These are phyloP conservation scores for Cymodocea nodosa DNA, from an alignment of 116 monocot genomes.

Conservation along the genomic window DNA sequence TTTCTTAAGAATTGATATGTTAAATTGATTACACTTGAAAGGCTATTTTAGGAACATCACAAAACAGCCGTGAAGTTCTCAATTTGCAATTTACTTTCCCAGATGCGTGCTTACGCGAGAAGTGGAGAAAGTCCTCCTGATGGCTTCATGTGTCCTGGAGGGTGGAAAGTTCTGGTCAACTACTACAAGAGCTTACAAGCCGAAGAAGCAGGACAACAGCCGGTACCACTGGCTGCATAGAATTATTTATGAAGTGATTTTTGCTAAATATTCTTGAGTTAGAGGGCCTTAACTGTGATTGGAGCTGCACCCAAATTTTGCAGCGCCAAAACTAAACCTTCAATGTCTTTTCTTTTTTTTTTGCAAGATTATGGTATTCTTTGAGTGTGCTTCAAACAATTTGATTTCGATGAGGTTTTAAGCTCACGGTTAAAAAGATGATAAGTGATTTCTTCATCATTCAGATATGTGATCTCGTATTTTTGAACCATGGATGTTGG, in stretches of 20 bases:
- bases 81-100: neutral
- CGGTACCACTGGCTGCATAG: constrained; percentile 7
- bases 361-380: too few relatives aligned
- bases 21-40: neutral
- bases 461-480: too few relatives aligned
- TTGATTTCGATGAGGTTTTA: too few relatives aligned
- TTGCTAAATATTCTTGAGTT: neutral
- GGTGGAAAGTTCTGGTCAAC: constrained; percentile 85
- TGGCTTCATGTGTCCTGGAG: constrained; percentile 97
- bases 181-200: constrained; percentile 77
- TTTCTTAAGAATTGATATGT: neutral
- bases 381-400: too few relatives aligned
- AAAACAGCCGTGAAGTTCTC: neutral
- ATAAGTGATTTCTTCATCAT: too few relatives aligned
- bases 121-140: constrained; percentile 88
- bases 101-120: constrained; percentile 86
- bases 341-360: too few relatives aligned
- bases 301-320: too few relatives aligned
- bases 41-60: neutral
- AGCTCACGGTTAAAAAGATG: too few relatives aligned
- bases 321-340: too few relatives aligned
- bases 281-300: neutral
- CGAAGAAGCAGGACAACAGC: constrained; percentile 29
- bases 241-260: neutral
- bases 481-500: too few relatives aligned